phyloP scores from a whole-genome alignment of 305 asterid species.

The Fraxinus baroniana region DNA sequence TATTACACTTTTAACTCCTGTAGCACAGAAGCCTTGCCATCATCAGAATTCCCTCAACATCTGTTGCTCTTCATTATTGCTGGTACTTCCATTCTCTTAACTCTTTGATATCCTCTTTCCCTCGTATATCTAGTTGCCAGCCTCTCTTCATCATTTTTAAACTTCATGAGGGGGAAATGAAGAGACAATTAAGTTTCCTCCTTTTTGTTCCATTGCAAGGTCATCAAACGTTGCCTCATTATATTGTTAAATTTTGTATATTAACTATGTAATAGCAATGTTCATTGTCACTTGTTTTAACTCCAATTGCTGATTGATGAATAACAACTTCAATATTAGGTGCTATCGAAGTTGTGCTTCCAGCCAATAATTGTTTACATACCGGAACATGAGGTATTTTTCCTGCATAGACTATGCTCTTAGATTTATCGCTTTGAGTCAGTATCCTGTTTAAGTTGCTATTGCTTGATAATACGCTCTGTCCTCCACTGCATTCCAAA shows the following conservation, averaged over 20 bases:
- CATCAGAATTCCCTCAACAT: background rate
- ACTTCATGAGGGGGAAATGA: background rate
- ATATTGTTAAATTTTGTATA: background rate
- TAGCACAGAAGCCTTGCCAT: background rate
- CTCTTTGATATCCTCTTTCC: background rate
- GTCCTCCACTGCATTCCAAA: background rate
- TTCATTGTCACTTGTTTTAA: constrained; percentile 8
- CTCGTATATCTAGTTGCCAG: background rate
- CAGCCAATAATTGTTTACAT: constrained; percentile 87
- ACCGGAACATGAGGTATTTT: constrained; percentile 78
- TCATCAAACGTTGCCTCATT: background rate
- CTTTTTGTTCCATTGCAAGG: background rate
- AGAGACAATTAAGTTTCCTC: background rate
- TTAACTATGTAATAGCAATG: background rate
- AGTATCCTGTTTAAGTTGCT: constrained; percentile 3
- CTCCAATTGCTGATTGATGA: constrained; percentile 3
- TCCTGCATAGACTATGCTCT: background rate
- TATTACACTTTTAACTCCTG: background rate
- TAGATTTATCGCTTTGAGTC: background rate
- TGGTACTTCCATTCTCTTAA: background rate
- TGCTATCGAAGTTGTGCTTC: constrained; percentile 77
- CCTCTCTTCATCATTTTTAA: background rate
- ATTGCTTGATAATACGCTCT: background rate
- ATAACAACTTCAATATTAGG: constrained; percentile 39
- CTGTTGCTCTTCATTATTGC: background rate